These are phyloP conservation scores for Syncephalastrum sp. DNA, from an alignment of 371 early-diverging fungal species.

Conservation along the genomic window DNA sequence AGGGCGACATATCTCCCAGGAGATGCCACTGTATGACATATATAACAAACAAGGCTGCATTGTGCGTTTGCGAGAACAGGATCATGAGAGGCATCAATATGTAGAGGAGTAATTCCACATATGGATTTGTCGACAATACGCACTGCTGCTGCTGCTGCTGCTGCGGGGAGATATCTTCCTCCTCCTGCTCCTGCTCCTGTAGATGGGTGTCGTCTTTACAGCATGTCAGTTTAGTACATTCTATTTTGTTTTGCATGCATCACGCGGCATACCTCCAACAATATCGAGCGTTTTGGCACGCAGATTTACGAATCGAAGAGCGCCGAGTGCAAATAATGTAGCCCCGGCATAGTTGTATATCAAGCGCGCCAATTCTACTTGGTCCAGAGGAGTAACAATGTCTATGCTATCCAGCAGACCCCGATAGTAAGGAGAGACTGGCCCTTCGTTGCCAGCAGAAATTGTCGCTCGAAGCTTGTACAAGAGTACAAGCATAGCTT, in stretches of 20 bases:
- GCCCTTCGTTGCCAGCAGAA: too few relatives aligned
- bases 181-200: neutral
- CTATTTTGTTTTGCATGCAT: neutral
- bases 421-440: too few relatives aligned
- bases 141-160: conserved; percentile 7
- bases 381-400: conserved; percentile 24
- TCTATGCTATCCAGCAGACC: conserved; percentile 3
- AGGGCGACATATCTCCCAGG: conserved; percentile 27
- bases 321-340: conserved; percentile 26
- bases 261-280: too few relatives aligned
- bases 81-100: conserved; percentile 50
- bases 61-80: conserved; percentile 61
- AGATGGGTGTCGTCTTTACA: neutral
- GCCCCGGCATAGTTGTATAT: conserved; percentile 41
- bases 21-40: conserved; percentile 53
- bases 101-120: conserved; percentile 30
- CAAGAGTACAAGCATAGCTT: conserved; percentile 6
- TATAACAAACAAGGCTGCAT: conserved; percentile 57
- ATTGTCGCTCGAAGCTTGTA: conserved; percentile 23
- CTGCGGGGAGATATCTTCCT: conserved; percentile 3
- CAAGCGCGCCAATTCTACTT: conserved; percentile 34
- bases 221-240: too few relatives aligned
- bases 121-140: neutral
- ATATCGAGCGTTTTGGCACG: conserved; percentile 12
- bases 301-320: conserved; percentile 30